phyloP scores from a whole-genome alignment of 2,329 filamentous ascomycete species.

The Massarina eburnea region DNA sequence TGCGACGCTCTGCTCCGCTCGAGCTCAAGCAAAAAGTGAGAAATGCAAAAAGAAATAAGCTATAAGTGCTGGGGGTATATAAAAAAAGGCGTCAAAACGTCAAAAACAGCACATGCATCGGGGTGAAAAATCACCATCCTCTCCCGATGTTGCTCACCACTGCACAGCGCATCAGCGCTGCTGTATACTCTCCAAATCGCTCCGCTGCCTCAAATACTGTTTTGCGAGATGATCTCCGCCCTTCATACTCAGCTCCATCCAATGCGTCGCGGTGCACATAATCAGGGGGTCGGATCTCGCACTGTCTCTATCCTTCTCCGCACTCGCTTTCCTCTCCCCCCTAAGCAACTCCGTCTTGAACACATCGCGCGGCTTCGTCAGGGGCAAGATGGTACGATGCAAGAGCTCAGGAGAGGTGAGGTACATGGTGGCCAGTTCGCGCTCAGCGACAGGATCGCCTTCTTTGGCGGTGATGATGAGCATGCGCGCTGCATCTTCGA shows the following conservation, averaged over 20 bases:
- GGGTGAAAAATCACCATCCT: background rate
- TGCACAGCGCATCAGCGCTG: conserved; percentile 30
- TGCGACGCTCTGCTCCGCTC: too few species aligned
- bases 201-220: conserved; percentile 74
- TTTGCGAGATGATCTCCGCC: conserved; percentile 86
- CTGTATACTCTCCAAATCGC: conserved; percentile 62
- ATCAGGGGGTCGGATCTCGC: conserved; percentile 76
- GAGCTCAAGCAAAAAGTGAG: too few species aligned
- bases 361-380: conserved; percentile 82
- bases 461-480: conserved; percentile 93
- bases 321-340: conserved; percentile 54
- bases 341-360: conserved; percentile 89
- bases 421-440: conserved; percentile 91
- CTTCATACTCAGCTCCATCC: conserved; percentile 87
- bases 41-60: background rate
- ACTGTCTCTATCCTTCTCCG: conserved; percentile 49
- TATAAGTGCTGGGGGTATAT: background rate
- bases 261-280: conserved; percentile 94
- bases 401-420: conserved; percentile 88
- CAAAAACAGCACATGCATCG: background rate
- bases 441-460: conserved; percentile 82
- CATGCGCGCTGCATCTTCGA: conserved; percentile 83
- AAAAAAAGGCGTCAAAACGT: background rate
- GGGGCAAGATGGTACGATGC: conserved; percentile 74
- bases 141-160: background rate